These are phyloP conservation scores for Gaeumannomyces tritici DNA, from an alignment of 2,329 filamentous ascomycete species.

Conservation along the genomic window DNA sequence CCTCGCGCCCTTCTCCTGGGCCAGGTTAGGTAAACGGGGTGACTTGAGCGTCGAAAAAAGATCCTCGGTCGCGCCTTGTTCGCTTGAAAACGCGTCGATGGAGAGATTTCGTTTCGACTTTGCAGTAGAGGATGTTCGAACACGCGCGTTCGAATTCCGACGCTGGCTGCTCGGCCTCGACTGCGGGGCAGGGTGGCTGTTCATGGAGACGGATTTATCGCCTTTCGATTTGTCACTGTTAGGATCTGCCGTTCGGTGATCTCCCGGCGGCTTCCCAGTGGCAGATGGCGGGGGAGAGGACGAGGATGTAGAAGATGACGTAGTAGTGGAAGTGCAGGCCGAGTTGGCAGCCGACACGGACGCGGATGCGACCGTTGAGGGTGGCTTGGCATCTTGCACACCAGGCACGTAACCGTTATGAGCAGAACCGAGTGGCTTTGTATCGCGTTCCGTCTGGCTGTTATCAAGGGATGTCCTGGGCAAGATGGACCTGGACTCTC, in stretches of 20 bases:
- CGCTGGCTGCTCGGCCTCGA: conserved; percentile 7
- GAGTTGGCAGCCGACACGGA: background rate
- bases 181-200: background rate
- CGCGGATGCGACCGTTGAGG: too few relatives aligned
- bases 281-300: background rate
- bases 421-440: background rate
- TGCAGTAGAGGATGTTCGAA: conserved; percentile 18
- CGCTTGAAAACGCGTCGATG: conserved; percentile 19
- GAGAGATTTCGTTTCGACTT: conserved; percentile 22
- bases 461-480: background rate
- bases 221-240: background rate
- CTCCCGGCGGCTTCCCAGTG: background rate
- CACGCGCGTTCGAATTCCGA: conserved; percentile 23
- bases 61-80: conserved; percentile 17
- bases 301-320: background rate
- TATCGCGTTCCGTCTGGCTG: background rate
- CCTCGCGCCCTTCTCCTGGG: conserved; percentile 13
- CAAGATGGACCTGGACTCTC: background rate
- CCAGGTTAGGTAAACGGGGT: conserved; percentile 14
- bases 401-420: background rate
- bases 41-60: conserved; percentile 18
- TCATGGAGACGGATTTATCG: background rate
- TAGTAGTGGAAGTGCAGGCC: background rate
- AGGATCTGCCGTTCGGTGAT: background rate
- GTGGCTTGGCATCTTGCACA: background rate